Percentiles rank a stretch among this genome's conserved stretches.
Evolutionary conservation across 78 protist species (phyloP).

Genomic region (Tieghemostelium lacteum): DNA sequence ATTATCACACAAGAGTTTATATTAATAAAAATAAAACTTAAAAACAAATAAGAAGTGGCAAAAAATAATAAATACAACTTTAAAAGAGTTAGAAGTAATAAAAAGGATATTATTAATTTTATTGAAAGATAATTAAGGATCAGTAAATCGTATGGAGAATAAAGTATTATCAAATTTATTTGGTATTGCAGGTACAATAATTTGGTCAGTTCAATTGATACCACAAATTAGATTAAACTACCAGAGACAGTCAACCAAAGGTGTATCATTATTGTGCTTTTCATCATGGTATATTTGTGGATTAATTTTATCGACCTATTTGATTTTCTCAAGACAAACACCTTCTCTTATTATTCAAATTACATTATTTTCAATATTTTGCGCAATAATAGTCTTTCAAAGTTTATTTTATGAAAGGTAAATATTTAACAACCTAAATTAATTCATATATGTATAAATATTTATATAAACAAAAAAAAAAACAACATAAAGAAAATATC

Average conservation of each 20-base stretch:
- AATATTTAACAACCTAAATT: too few relatives aligned
- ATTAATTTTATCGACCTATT: constrained; percentile 24
- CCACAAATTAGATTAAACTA: constrained; percentile 58
- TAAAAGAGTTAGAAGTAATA: too few relatives aligned
- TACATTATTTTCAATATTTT: constrained; percentile 9
- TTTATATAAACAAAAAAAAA: background rate
- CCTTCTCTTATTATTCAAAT: constrained; percentile 50
- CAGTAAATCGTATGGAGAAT: constrained; percentile 25
- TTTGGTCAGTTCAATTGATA: constrained; percentile 65
- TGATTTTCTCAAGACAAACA: constrained; percentile 7
- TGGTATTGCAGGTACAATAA: constrained; percentile 47
- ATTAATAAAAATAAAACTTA: too few relatives aligned
- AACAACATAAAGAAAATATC: too few relatives aligned
- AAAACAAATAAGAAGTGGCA: too few relatives aligned
- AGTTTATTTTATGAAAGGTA: constrained; percentile 51
- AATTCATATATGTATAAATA: background rate
- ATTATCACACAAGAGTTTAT: too few relatives aligned
- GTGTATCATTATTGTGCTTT: constrained; percentile 44
- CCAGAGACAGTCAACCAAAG: constrained; percentile 23
- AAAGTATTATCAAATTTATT: constrained; percentile 41
- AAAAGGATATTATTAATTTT: too few relatives aligned
- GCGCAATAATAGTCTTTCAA: constrained; percentile 29
- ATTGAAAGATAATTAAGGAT: background rate
- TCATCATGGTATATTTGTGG: constrained; percentile 48
- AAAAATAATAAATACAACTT: too few relatives aligned